Conservation (phyloP, 768 basidiomycete genomes). For the Kwoniella heveanensis region DNA sequence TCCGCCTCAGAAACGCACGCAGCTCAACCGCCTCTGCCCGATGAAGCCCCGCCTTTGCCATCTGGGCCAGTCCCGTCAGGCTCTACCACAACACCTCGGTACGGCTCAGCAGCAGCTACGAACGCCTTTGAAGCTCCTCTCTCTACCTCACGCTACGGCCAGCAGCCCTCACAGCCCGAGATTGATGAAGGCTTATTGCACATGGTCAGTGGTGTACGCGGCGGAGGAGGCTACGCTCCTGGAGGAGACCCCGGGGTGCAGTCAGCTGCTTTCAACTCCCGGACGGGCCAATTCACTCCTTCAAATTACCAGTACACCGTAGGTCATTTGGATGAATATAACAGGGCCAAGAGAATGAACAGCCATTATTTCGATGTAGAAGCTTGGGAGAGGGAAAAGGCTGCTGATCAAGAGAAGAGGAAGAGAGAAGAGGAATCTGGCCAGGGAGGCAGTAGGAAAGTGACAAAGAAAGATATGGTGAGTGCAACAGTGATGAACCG, state of each 20-base stretch:
- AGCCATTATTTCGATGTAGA: slow-evolving; percentile 54
- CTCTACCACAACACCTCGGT: neutral
- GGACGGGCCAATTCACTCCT: slow-evolving; percentile 53
- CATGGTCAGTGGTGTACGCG: slow-evolving; percentile 17
- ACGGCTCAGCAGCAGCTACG: neutral
- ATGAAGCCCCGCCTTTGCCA: slow-evolving; percentile 20
- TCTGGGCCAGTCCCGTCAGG: slow-evolving; percentile 14
- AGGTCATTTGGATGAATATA: slow-evolving; percentile 52
- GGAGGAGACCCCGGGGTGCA: slow-evolving; percentile 28
- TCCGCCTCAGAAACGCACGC: slow-evolving; percentile 1
- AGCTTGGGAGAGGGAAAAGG: slow-evolving; percentile 50
- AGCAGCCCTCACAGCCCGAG: slow-evolving; percentile 8
- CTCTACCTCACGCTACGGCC: neutral
- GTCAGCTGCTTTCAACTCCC: slow-evolving; percentile 50
- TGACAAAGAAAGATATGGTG: slow-evolving; percentile 55
- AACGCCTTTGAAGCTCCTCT: neutral
- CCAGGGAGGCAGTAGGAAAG: slow-evolving; percentile 29
- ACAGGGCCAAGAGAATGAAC: slow-evolving; percentile 50
- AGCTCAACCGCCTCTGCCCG: slow-evolving; percentile 12
- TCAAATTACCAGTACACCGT: slow-evolving; percentile 44
- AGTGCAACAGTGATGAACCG: slow-evolving; percentile 23
- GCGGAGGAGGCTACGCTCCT: slow-evolving; percentile 11
- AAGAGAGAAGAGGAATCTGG: slow-evolving; percentile 43
- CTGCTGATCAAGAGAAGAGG: slow-evolving; percentile 41
- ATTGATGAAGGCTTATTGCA: slow-evolving; percentile 15